Percentiles rank a stretch among this genome's conserved stretches.
Conservation (phyloP, 2,329 filamentous ascomycete species). For the Neofusicoccum parvum region DNA sequence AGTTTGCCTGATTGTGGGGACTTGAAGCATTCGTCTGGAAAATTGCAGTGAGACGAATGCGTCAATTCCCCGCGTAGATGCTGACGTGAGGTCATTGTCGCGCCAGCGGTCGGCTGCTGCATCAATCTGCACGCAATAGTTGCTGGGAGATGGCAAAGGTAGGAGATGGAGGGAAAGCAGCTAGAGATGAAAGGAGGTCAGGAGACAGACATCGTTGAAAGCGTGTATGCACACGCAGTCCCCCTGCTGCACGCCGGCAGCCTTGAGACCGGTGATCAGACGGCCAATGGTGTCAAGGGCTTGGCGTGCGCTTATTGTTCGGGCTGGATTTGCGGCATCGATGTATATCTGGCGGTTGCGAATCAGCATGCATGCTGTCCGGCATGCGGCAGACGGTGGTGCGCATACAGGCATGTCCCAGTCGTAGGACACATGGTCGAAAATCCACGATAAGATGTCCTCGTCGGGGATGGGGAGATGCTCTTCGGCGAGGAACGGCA, state of each 20-base stretch:
- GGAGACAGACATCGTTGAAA: constrained; percentile 54
- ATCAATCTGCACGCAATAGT: no score
- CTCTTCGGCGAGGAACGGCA: constrained; percentile 11
- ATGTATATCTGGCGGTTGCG: no score
- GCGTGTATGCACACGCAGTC: constrained; percentile 59
- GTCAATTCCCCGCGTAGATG: no score
- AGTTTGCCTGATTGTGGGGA: no score
- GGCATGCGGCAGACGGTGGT: no score
- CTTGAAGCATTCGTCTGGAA: no score
- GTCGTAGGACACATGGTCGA: constrained; percentile 27
- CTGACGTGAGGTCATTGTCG: no score
- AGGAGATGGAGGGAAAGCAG: constrained; percentile 27
- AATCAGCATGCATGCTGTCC: no score
- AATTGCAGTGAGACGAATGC: no score
- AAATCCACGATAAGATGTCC: constrained; percentile 59
- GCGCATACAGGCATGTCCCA: no score
- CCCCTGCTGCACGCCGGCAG: constrained; percentile 51
- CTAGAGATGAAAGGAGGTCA: background rate
- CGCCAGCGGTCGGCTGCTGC: no score
- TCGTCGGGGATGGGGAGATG: constrained; percentile 46
- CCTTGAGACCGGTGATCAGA: constrained; percentile 55
- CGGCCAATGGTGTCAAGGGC: constrained; percentile 42
- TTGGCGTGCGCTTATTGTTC: constrained; percentile 51
- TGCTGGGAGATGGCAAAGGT: no score
- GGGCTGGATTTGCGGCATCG: constrained; percentile 37